phyloP scores from a whole-genome alignment of 192 early-diverging fungal species.

The Gigaspora rosea region DNA sequence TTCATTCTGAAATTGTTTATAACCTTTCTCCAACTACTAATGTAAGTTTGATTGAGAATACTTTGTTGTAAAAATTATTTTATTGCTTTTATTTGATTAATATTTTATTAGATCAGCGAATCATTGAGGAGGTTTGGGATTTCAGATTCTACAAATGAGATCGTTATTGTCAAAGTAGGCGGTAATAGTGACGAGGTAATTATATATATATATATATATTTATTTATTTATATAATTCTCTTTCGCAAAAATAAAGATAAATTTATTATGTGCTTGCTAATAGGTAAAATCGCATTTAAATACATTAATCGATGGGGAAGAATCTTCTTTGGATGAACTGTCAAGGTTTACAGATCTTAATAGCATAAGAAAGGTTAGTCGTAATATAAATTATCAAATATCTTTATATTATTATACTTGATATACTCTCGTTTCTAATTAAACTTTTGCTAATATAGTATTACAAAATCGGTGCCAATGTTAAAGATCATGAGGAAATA shows the following conservation, averaged over 20 bases:
- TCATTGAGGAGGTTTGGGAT: slow-evolving; percentile 54
- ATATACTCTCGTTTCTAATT: neutral
- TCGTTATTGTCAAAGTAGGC: slow-evolving; percentile 54
- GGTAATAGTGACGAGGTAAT: slow-evolving; percentile 39
- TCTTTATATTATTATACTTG: neutral
- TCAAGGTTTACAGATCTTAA: slow-evolving; percentile 40
- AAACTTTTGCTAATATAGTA: slow-evolving; percentile 36
- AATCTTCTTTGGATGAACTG: slow-evolving; percentile 38
- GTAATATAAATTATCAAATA: neutral
- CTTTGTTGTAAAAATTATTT: neutral
- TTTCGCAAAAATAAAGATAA: neutral
- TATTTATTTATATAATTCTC: neutral
- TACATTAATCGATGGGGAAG: slow-evolving; percentile 19
- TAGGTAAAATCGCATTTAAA: slow-evolving; percentile 13
- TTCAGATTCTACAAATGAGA: slow-evolving; percentile 43
- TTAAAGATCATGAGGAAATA: slow-evolving; percentile 42
- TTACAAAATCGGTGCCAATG: slow-evolving; percentile 50
- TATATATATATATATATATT: neutral
- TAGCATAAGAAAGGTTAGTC: slow-evolving; percentile 47
- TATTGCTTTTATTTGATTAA: slow-evolving; percentile 21
- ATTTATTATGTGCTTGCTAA: neutral
- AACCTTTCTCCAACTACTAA: slow-evolving; percentile 56
- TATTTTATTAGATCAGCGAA: slow-evolving; percentile 51
- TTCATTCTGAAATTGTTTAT: slow-evolving; percentile 63
- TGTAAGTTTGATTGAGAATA: slow-evolving; percentile 36